These are phyloP conservation scores for Fusarium concolor DNA, from an alignment of 2,329 filamentous ascomycete species.

Conservation along the genomic window DNA sequence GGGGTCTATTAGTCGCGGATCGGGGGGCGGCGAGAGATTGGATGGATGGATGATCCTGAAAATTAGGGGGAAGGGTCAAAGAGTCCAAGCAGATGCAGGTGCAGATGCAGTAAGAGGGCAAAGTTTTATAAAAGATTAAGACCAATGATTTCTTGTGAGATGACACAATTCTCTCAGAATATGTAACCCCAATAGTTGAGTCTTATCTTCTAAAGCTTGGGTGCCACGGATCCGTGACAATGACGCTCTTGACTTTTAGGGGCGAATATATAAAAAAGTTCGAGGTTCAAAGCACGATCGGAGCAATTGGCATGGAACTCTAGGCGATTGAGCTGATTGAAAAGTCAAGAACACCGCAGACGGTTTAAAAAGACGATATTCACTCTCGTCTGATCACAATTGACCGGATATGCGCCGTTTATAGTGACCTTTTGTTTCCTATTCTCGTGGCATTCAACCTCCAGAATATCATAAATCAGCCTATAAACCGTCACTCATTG, in stretches of 20 bases:
- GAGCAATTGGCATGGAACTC: conserved; percentile 15
- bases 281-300: neutral
- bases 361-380: conserved; percentile 6
- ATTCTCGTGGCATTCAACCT: conserved; percentile 16
- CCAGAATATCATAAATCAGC: conserved; percentile 28
- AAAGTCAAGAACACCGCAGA: conserved; percentile 8
- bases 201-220: conserved; percentile 4
- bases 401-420: conserved; percentile 37
- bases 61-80: conserved; percentile 21
- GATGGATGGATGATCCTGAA: conserved; percentile 25
- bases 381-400: conserved; percentile 19
- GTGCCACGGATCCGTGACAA: conserved; percentile 35
- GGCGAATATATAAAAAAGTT: neutral
- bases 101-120: neutral
- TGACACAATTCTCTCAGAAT: conserved; percentile 16
- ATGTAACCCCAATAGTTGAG: neutral
- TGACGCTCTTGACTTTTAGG: conserved; percentile 33
- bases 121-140: neutral
- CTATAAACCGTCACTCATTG: conserved; percentile 32
- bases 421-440: conserved; percentile 16
- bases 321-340: conserved; percentile 18
- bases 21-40: conserved; percentile 40
- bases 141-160: neutral
- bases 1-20: conserved; percentile 35
- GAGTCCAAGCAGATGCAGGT: neutral